Base-by-base conservation (phyloP, 371 early-diverging fungal genomes). In the Blastocladiella emersonii region DNA sequence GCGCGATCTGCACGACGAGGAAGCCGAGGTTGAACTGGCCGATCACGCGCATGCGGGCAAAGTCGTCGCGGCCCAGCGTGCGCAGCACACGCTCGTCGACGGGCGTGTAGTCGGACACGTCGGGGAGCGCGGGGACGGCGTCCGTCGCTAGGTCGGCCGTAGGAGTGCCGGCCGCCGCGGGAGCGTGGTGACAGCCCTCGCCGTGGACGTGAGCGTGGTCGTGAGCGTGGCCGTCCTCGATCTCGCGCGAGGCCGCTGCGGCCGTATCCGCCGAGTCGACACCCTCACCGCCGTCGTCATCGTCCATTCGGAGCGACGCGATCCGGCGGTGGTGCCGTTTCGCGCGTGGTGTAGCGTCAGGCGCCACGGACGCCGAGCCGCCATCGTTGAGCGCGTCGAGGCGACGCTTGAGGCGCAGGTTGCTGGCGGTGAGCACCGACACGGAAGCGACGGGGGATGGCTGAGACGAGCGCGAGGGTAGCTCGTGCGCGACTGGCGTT, bases 21-120 rank as follows among this genome's bases (percentile, higher is more conserved):
- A 99, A 99, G 0, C 99, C 99, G 41, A 84, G 80, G 68, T 99
- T 99, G 73, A 99, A 99, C 71, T 99, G 99, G 0, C 99, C 99
- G 5, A 98, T 57, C 8, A 99, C 74, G 55, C 81, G 62, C 91
- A 99, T 93, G 7, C 68, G 62, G 19, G 57, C 61, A 73, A 99
- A 96, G 67, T 98, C 97, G 0, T 64, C 61, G 70, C 95, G 94
- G 56, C 71, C 65, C 41, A 94, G 86, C 12, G 82, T 78, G 1
- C 81, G 80, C 30, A 72, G 39, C n/a, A 23, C 8, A 23, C 21
- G n/a, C 23, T 21, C 48, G 48, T 27, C 53, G 34, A 30, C 30
- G 53, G 53, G 34, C 4, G 45, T 3, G 30, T 30, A 10, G 34
- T 12, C 4, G 3, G 48, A 21, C 30, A 30, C 53, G 53, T 53